Evolutionary conservation across 73 alveolate species (phyloP).

Genomic region (Paraurostyla sp.): DNA sequence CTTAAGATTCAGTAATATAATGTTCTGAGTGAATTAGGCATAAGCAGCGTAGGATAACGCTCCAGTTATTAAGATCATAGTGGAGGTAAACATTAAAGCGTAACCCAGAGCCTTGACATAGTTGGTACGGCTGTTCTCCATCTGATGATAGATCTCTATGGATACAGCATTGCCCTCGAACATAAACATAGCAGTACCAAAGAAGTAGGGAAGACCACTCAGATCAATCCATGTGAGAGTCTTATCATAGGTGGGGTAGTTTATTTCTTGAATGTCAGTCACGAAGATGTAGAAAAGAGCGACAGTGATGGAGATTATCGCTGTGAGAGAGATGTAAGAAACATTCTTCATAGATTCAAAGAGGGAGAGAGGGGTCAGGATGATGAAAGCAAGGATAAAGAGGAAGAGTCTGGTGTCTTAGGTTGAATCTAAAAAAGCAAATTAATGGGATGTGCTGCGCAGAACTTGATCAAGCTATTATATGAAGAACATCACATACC

Average conservation of each 20-base stretch:
- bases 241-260: conserved; percentile 11
- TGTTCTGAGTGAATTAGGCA: conserved; percentile 47
- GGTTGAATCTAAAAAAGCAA: too few species aligned
- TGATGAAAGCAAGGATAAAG: background rate
- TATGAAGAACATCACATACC: conserved; percentile 46
- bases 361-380: conserved; percentile 1
- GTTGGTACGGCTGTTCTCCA: conserved; percentile 3
- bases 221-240: background rate
- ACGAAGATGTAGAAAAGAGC: conserved; percentile 7
- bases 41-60: conserved; percentile 22
- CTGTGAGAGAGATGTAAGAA: conserved; percentile 45
- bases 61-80: conserved; percentile 12
- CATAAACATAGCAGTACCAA: conserved; percentile 57
- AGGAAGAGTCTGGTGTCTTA: background rate
- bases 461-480: conserved; percentile 20
- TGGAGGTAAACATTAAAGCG: conserved; percentile 20
- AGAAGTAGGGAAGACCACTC: conserved; percentile 30
- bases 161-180: conserved; percentile 56
- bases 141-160: conserved; percentile 33
- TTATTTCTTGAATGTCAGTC: conserved; percentile 12
- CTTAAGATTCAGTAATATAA: conserved; percentile 24
- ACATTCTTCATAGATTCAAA: conserved; percentile 37
- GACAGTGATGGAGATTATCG: background rate
- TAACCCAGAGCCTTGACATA: background rate
- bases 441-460: background rate